phyloP scores from a whole-genome alignment of 1,284 basidiomycete genomes.

The Xerocomus cyaneibrunnescens region DNA sequence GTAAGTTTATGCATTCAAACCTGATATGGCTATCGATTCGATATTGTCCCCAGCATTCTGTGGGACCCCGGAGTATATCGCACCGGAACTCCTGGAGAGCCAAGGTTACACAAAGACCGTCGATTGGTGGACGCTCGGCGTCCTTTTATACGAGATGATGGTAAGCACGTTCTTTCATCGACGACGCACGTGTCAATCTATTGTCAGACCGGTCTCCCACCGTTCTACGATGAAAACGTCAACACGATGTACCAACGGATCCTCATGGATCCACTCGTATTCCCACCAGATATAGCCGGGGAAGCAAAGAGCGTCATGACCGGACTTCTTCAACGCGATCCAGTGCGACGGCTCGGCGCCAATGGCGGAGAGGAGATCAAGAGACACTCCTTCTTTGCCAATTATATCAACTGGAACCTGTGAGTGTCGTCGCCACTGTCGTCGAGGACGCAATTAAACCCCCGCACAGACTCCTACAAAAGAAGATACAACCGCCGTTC shows the following conservation, averaged over 20 bases:
- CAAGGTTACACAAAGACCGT: conserved; percentile 99
- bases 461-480: conserved; percentile 68
- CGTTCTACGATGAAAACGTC: conserved; percentile 98
- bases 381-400: conserved; percentile 92
- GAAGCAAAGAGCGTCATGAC: conserved; percentile 91
- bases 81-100: conserved; percentile 92
- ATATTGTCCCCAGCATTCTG: conserved; percentile 75
- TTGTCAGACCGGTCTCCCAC: conserved; percentile 85
- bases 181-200: conserved; percentile 1
- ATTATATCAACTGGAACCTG: conserved; percentile 90
- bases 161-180: conserved; percentile 36
- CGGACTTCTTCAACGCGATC: conserved; percentile 88
- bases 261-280: conserved; percentile 89
- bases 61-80: conserved; percentile 98
- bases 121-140: conserved; percentile 99
- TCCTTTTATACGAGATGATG: conserved; percentile 99
- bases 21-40: conserved; percentile 3
- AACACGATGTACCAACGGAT: conserved; percentile 99
- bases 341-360: conserved; percentile 79
- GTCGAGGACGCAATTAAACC: conserved; percentile 5
- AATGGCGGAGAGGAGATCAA: conserved; percentile 98
- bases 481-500: conserved; percentile 98
- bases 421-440: conserved; percentile 29
- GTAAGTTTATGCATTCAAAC: conserved; percentile 41
- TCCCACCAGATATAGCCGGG: conserved; percentile 86